phyloP scores from a whole-genome alignment of 352 stramenopile genomes.

The Phytophthora megakarya region DNA sequence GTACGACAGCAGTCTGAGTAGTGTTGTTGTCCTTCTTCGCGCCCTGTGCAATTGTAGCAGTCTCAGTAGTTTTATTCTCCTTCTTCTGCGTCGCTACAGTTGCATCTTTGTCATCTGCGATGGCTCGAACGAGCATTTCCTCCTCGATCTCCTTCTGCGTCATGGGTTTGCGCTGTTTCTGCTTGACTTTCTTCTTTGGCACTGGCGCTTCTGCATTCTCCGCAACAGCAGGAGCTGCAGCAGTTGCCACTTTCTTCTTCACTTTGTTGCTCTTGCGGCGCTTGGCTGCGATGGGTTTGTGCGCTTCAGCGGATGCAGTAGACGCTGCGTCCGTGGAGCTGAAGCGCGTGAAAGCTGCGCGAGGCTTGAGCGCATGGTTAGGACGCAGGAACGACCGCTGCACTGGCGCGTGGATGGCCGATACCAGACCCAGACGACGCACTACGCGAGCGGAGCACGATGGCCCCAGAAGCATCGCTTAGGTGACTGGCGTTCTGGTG shows the following conservation, averaged over 20 bases:
- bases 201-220: conserved; percentile 9
- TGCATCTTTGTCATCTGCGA: conserved; percentile 27
- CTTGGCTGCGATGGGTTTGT: conserved; percentile 36
- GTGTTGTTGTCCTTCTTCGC: conserved; percentile 20
- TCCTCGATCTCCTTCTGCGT: conserved; percentile 45
- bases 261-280: conserved; percentile 34
- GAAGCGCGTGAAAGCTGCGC: conserved; percentile 7
- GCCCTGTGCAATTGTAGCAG: too few species aligned
- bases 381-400: not conserved
- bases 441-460: conserved; percentile 17
- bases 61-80: conserved; percentile 13
- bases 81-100: conserved; percentile 7
- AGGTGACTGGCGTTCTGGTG: conserved; percentile 15
- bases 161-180: conserved; percentile 28
- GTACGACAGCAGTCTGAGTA: conserved; percentile 21
- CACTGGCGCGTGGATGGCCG: not conserved
- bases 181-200: conserved; percentile 15
- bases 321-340: conserved; percentile 10
- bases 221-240: not conserved
- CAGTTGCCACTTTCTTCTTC: conserved; percentile 33
- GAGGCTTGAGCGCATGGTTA: not conserved
- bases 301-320: not conserved
- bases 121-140: conserved; percentile 35
- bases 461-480: conserved; percentile 28
- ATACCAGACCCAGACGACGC: conserved; percentile 23